Evolutionary conservation across 2,329 filamentous ascomycete species (phyloP), one percentile per base, ranked within the genome.

Genomic region (Fusarium nurragi): DNA sequence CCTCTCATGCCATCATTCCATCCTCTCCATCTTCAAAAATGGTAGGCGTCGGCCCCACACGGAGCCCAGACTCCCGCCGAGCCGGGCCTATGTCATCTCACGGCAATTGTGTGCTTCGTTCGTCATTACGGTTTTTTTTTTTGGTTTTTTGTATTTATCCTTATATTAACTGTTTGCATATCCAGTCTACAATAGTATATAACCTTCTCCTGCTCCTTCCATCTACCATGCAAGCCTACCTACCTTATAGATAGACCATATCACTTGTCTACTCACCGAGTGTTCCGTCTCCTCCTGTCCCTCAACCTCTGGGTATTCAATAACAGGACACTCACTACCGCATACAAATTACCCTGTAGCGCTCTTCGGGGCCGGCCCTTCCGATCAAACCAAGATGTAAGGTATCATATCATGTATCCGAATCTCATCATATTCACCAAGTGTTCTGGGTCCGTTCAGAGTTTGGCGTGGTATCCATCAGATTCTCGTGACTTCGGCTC

Each of bases 361-460:
- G 43, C 52, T 40, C 61, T 50, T 49, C 41, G 34, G 43, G 34
- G 26, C 63, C 48, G 38, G 14, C 37, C 38, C 21, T 56, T 50
- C 61, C 51, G 62, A 30, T 44, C 28, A 38, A 40, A 41, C 37
- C 47, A 54, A 46, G 52, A 36, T 60, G 22, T 25, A 25, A 58
- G 56, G 61, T 53, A 65, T 46, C 25, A n/a, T 44, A 53, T 65
- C 57, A 43, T 62, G 43, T 49, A 39, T 45, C 58, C 54, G 39
- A 53, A 47, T 30, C 37, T 28, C 38, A 14, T 44, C 48, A 51
- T 30, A 26, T 43, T 41, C 30, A 39, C 43, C 25, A 43, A 60
- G 36, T 49, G 37, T 54, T 50, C 30, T 26, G 38, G 19, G 44
- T 54, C 37, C 25, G 46, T 37, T 44, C 26, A 26, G 37, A 32